A percentile compares a stretch with the other conserved stretches of the same genome.
These are phyloP conservation scores for Aureobasidium sp. DNA, from an alignment of 2,329 filamentous ascomycete genomes.

Conservation along the genomic window DNA sequence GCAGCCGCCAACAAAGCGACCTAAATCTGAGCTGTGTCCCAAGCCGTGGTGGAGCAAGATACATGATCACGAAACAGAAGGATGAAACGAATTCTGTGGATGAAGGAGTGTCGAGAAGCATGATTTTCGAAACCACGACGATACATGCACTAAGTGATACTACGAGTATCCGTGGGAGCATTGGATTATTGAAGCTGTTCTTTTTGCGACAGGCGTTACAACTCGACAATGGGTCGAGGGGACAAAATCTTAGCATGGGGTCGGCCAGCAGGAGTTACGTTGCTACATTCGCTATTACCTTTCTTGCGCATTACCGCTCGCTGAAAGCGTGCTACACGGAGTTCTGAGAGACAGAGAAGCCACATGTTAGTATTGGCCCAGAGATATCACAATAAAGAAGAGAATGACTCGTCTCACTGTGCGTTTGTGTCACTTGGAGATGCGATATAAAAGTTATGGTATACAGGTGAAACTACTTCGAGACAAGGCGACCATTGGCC, in stretches of 20 bases:
- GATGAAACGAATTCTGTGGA: background rate
- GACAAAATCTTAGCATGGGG: conserved; percentile 9
- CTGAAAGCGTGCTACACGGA: background rate
- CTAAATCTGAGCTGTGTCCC: background rate
- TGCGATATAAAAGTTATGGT: background rate
- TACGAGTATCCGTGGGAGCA: conserved; percentile 1
- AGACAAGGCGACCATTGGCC: background rate
- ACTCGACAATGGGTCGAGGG: background rate
- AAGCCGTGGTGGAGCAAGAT: background rate
- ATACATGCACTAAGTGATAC: background rate
- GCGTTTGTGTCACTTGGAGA: background rate
- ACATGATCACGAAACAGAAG: background rate
- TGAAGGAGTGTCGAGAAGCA: background rate
- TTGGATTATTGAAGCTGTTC: conserved; percentile 9
- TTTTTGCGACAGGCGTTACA: conserved; percentile 10
- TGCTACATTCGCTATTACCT: conserved; percentile 7
- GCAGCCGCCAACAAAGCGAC: conserved; percentile 12
- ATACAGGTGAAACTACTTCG: background rate
- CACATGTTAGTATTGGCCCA: background rate
- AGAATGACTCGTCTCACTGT: background rate
- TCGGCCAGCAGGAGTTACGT: conserved; percentile 9
- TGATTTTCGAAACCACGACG: background rate
- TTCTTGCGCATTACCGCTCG: conserved; percentile 9
- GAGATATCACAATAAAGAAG: conserved; percentile 1
- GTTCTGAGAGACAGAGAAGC: background rate